Percentiles rank a stretch among this genome's conserved stretches.
phyloP scores from a whole-genome alignment of 805 yeast genomes.

The Pichia cabralensis region DNA sequence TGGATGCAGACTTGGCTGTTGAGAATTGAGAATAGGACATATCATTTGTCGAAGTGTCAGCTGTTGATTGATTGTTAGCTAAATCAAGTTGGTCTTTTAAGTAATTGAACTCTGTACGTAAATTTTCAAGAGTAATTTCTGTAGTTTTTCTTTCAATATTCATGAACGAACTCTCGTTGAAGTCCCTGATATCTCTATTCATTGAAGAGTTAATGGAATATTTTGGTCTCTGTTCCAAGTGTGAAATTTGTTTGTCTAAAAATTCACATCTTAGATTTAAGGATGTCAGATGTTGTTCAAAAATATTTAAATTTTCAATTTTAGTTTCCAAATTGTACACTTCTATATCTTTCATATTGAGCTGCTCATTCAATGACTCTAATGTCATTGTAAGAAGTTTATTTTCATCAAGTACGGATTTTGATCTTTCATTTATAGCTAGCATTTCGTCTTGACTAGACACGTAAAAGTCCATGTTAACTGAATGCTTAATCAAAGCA shows the following conservation, averaged over 20 bases:
- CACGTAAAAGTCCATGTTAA: too few relatives aligned
- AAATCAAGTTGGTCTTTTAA: slow-evolving; percentile 20
- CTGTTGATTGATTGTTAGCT: slow-evolving; percentile 12
- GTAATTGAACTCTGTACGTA: slow-evolving; percentile 31
- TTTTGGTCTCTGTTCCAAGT: too few relatives aligned
- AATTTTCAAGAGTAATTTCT: slow-evolving; percentile 36
- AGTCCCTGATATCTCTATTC: too few relatives aligned
- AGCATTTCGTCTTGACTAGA: too few relatives aligned
- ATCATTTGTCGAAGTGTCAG: neutral
- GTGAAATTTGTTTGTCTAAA: slow-evolving; percentile 26
- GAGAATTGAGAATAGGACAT: neutral
- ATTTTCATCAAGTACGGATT: slow-evolving; percentile 5
- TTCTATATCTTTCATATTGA: slow-evolving; percentile 14
- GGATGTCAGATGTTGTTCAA: slow-evolving; percentile 23
- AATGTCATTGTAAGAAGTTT: slow-evolving; percentile 11
- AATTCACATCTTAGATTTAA: slow-evolving; percentile 25
- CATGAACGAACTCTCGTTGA: too few relatives aligned
- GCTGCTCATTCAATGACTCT: slow-evolving; percentile 11
- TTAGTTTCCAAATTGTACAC: slow-evolving; percentile 17
- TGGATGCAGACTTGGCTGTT: slow-evolving; percentile 1
- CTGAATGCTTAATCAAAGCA: too few relatives aligned
- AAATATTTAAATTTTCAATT: slow-evolving; percentile 20
- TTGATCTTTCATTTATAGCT: too few relatives aligned
- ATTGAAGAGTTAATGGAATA: too few relatives aligned
- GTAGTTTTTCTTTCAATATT: slow-evolving; percentile 35